Percentiles rank a stretch among this genome's conserved stretches.
These are phyloP conservation scores for Phyllosticta citriasiana DNA, from an alignment of 2,329 filamentous ascomycete genomes.

Conservation along the genomic window DNA sequence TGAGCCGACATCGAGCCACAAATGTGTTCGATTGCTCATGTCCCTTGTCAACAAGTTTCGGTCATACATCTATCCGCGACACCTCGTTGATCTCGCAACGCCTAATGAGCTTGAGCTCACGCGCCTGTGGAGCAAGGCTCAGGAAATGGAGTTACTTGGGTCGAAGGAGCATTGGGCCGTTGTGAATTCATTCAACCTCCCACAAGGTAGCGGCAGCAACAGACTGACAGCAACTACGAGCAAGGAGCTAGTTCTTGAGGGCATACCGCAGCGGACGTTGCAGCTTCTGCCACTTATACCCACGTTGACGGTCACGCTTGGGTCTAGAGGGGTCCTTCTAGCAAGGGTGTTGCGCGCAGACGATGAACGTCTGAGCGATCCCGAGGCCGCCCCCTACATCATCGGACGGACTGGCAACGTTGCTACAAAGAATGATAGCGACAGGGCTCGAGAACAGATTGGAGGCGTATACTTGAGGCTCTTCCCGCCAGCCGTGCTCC, in stretches of 20 bases:
- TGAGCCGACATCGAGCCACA: neutral
- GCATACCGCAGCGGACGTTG: conserved; percentile 72
- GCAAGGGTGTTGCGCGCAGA: conserved; percentile 58
- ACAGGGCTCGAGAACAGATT: conserved; percentile 47
- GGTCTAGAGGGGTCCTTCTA: conserved; percentile 62
- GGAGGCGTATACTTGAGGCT: conserved; percentile 75
- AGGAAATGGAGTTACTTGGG: conserved; percentile 57
- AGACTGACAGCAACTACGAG: conserved; percentile 61
- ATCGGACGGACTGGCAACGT: conserved; percentile 29
- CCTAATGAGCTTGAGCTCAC: conserved; percentile 76
- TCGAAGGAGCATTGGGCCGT: conserved; percentile 64
- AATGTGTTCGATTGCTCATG: too few relatives aligned
- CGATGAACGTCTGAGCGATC: conserved; percentile 56
- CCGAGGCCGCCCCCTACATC: conserved; percentile 58
- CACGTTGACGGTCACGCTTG: conserved; percentile 75
- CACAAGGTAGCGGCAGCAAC: conserved; percentile 57
- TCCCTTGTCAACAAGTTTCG: too few relatives aligned
- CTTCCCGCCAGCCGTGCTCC: conserved; percentile 51
- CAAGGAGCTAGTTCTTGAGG: conserved; percentile 59
- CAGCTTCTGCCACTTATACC: conserved; percentile 85
- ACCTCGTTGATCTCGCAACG: conserved; percentile 63
- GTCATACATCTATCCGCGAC: conserved; percentile 31
- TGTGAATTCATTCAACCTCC: conserved; percentile 70
- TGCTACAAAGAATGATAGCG: neutral
- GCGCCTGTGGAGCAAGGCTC: conserved; percentile 66